Conservation (phyloP, 495 filamentous ascomycete species). For the Lepidopterella palustris region DNA sequence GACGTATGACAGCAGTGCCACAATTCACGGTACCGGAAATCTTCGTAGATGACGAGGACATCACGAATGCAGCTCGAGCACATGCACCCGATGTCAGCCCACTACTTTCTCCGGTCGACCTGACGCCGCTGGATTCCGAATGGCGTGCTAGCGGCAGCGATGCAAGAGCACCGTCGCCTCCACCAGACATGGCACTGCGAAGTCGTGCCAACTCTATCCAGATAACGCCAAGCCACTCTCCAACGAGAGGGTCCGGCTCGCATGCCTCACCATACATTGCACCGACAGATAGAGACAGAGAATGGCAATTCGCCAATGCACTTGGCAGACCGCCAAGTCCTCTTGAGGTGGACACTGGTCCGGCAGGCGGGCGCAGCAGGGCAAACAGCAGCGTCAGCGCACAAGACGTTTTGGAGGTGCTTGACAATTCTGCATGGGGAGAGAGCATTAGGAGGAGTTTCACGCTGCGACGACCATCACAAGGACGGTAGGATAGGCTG, state of each 20-base stretch:
- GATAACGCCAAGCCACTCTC: constrained; percentile 26
- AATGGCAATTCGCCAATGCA: constrained; percentile 36
- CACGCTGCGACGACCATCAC: constrained; percentile 58
- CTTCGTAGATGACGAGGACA: constrained; percentile 66
- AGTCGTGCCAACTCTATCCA: constrained; percentile 37
- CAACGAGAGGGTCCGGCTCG: constrained; percentile 18
- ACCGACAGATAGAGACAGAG: constrained; percentile 19
- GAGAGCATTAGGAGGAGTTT: constrained; percentile 86
- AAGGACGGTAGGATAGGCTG: constrained; percentile 35
- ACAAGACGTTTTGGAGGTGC: constrained; percentile 69
- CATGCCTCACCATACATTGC: constrained; percentile 19
- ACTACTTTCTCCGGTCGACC: constrained; percentile 25
- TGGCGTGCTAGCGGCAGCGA: constrained; percentile 27
- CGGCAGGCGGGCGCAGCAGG: constrained; percentile 39
- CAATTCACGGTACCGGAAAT: constrained; percentile 87
- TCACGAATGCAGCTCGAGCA: constrained; percentile 32
- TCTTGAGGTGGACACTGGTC: constrained; percentile 20
- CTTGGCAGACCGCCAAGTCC: constrained; percentile 36
- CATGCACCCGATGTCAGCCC: constrained; percentile 22
- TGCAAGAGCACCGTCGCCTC: constrained; percentile 17
- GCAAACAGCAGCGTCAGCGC: constrained; percentile 66
- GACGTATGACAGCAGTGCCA: constrained; percentile 68
- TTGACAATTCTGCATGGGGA: constrained; percentile 85
- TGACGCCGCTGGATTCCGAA: constrained; percentile 10
- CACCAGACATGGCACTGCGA: constrained; percentile 24